Percentiles rank a stretch among this genome's conserved stretches.
These are phyloP conservation scores for Priceomyces medius DNA, from an alignment of 805 yeast genomes.

Conservation along the genomic window DNA sequence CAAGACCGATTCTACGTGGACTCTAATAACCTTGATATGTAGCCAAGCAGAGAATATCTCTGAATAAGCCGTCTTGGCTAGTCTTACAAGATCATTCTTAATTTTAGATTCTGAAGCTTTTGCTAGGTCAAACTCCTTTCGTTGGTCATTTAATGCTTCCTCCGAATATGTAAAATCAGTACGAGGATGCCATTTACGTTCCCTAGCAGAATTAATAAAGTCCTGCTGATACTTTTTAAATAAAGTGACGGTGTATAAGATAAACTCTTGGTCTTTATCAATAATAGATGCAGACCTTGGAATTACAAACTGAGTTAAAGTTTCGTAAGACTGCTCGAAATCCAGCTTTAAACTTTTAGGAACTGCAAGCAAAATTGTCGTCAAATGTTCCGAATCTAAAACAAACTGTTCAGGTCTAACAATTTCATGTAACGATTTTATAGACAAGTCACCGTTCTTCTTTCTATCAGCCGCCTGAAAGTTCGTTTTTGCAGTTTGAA, in stretches of 20 bases:
- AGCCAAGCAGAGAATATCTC: slow-evolving; percentile 86
- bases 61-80: slow-evolving; percentile 84
- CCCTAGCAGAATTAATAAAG: slow-evolving; percentile 71
- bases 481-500: slow-evolving; percentile 80
- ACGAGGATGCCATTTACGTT: slow-evolving; percentile 86
- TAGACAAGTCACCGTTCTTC: slow-evolving; percentile 89
- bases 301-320: slow-evolving; percentile 75
- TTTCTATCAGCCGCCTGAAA: slow-evolving; percentile 88
- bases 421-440: slow-evolving; percentile 81
- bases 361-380: slow-evolving; percentile 84
- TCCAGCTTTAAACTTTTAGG: slow-evolving; percentile 63
- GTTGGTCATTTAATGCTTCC: slow-evolving; percentile 65
- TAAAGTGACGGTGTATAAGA: slow-evolving; percentile 73
- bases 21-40: slow-evolving; percentile 82
- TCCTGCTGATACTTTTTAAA: slow-evolving; percentile 78
- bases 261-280: slow-evolving; percentile 70
- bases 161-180: slow-evolving; percentile 82
- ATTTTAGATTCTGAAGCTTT: slow-evolving; percentile 70
- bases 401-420: slow-evolving; percentile 84
- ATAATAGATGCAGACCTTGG: slow-evolving; percentile 83
- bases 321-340: slow-evolving; percentile 72
- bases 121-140: slow-evolving; percentile 77
- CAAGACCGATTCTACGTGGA: slow-evolving; percentile 88
- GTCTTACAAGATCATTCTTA: slow-evolving; percentile 74
- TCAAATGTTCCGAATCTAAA: slow-evolving; percentile 78